Conservation (phyloP, 768 basidiomycete species). For the Naganishia onofrii region DNA sequence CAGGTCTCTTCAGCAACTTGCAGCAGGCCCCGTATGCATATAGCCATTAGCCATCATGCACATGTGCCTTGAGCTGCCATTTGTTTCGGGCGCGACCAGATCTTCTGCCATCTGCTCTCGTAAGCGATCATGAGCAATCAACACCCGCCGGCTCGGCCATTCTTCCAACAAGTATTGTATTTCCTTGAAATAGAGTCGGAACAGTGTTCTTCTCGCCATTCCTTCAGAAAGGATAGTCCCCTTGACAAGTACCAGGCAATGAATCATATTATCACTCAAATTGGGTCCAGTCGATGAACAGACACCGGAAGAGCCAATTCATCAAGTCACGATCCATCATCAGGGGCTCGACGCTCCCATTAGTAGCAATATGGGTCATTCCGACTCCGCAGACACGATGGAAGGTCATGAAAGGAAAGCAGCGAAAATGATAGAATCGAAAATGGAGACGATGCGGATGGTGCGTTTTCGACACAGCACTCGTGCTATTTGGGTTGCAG, state of each 20-base stretch:
- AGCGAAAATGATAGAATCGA: not conserved
- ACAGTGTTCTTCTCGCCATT: not conserved
- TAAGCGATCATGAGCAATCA: constrained; percentile 18
- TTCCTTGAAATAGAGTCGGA: not conserved
- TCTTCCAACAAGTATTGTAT: not conserved
- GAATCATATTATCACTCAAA: not conserved
- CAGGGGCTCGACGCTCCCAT: not conserved
- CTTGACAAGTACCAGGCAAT: not conserved
- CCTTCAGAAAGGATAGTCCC: not conserved
- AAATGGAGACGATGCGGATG: constrained; percentile 14
- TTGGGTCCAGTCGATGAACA: not conserved
- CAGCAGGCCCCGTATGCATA: too few relatives aligned
- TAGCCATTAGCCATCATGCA: too few relatives aligned
- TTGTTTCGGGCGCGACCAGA: not conserved
- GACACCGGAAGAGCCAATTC: not conserved
- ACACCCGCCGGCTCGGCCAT: not conserved
- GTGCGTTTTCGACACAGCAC: not conserved
- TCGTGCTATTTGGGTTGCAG: not conserved
- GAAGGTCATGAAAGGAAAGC: constrained; percentile 11
- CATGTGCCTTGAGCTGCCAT: too few relatives aligned
- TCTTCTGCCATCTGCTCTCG: constrained; percentile 5
- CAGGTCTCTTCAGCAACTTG: too few relatives aligned
- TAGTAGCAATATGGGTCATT: not conserved
- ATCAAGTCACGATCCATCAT: not conserved
- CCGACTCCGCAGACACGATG: not conserved